A percentile compares a stretch with the other conserved stretches of the same genome.
Conservation (phyloP, 371 early-diverging fungal genomes). For the Mucor mucedo region DNA sequence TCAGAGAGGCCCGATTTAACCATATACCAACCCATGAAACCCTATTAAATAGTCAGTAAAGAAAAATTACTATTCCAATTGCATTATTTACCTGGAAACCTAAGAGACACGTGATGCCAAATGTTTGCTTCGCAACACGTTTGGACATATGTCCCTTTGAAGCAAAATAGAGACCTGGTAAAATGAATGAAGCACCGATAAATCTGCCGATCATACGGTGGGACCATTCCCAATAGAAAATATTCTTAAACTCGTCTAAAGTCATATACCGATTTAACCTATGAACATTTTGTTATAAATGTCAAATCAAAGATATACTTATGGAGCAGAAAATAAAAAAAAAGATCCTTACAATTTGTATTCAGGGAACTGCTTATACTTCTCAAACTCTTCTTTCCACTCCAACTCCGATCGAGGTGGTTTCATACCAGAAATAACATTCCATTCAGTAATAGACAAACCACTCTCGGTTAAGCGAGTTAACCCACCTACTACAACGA, state of each 20-base stretch:
- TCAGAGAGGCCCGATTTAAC: conserved; percentile 90
- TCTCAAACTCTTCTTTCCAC: conserved; percentile 94
- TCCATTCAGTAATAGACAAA: conserved; percentile 97
- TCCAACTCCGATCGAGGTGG: conserved; percentile 87
- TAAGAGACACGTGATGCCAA: conserved; percentile 78
- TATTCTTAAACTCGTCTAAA: conserved; percentile 91
- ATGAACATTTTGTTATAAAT: conserved; percentile 2
- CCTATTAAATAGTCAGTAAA: conserved; percentile 46
- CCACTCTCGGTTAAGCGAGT: conserved; percentile 97
- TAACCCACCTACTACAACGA: conserved; percentile 94
- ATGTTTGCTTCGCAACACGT: conserved; percentile 67
- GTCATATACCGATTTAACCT: conserved; percentile 90
- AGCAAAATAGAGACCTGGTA: conserved; percentile 90
- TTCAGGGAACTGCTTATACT: conserved; percentile 97
- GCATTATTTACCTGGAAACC: conserved; percentile 76
- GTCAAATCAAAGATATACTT: no score
- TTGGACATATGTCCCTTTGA: conserved; percentile 77
- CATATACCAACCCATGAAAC: conserved; percentile 98
- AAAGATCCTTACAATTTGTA: conserved; percentile 77
- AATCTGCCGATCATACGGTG: conserved; percentile 94
- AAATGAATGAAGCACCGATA: conserved; percentile 87
- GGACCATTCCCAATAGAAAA: conserved; percentile 97
- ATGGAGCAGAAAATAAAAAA: neutral
- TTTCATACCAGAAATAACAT: conserved; percentile 90
- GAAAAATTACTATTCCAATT: neutral